These are phyloP conservation scores for Mycena belliarum DNA, from an alignment of 768 basidiomycete genomes.

Conservation along the genomic window DNA sequence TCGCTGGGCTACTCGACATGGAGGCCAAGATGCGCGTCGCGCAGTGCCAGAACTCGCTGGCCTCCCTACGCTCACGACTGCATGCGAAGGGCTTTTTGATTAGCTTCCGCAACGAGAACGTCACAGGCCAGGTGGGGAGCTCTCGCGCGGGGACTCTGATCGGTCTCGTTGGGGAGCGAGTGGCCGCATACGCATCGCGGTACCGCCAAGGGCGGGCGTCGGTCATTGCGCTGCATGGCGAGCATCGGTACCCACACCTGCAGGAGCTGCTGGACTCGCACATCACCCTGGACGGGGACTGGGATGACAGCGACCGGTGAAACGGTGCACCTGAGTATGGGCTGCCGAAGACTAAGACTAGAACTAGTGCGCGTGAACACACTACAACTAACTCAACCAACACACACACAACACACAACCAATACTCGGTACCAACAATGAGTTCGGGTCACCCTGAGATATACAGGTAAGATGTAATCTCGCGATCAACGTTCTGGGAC, in stretches of 20 bases:
- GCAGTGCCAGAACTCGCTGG: constrained; percentile 6
- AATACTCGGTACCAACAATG: too few relatives aligned
- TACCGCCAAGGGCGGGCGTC: background rate
- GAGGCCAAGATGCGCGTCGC: constrained; percentile 6
- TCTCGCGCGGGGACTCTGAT: constrained; percentile 5
- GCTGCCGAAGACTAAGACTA: too few relatives aligned
- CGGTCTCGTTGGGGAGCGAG: constrained; percentile 4
- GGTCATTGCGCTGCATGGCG: background rate
- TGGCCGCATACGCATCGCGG: background rate
- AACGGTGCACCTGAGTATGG: too few relatives aligned
- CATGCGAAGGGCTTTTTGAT: constrained; percentile 16
- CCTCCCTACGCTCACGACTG: background rate
- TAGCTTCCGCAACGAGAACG: constrained; percentile 1
- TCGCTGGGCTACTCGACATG: background rate
- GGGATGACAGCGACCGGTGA: constrained; percentile 5
- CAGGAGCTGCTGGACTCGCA: background rate
- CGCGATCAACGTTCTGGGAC: too few relatives aligned
- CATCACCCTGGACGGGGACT: constrained; percentile 4
- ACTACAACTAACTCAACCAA: too few relatives aligned
- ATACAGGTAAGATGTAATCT: too few relatives aligned
- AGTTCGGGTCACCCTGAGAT: too few relatives aligned
- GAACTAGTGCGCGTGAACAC: too few relatives aligned
- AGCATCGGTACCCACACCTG: background rate
- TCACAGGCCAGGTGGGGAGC: background rate
- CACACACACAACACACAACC: too few relatives aligned